Evolutionary conservation across 2,329 filamentous ascomycete species (phyloP).

Genomic region (Monascus ruber): DNA sequence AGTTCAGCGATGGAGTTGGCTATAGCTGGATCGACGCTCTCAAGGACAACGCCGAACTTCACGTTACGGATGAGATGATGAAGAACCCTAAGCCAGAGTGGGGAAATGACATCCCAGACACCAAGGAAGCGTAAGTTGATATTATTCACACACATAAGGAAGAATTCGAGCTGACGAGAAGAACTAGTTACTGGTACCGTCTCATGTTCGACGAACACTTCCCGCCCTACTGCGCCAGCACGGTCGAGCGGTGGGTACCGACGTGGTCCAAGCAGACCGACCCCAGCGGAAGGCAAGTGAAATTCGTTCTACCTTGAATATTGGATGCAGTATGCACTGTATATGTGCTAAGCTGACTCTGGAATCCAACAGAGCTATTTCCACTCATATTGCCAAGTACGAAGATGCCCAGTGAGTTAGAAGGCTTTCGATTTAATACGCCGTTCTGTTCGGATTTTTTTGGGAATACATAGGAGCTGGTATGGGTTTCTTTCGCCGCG

Average conservation of each 20-base stretch:
- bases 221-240: constrained; percentile 78
- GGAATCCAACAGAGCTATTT: constrained; percentile 51
- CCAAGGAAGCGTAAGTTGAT: constrained; percentile 74
- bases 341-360: constrained; percentile 7
- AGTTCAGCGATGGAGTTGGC: constrained; percentile 96
- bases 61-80: constrained; percentile 95
- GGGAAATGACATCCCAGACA: constrained; percentile 84
- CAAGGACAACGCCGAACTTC: constrained; percentile 82
- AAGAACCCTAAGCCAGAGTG: constrained; percentile 96
- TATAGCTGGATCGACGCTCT: constrained; percentile 98
- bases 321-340: not conserved
- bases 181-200: constrained; percentile 79
- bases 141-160: not conserved
- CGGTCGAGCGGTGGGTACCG: constrained; percentile 92
- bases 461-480: constrained; percentile 14
- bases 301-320: too few species aligned
- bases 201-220: constrained; percentile 99
- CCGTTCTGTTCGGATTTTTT: constrained; percentile 1
- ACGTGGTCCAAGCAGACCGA: constrained; percentile 96
- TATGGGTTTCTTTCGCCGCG: constrained; percentile 12
- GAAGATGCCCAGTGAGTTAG: constrained; percentile 32
- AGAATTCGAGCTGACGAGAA: constrained; percentile 8
- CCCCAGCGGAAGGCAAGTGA: constrained; percentile 70
- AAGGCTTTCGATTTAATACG: constrained; percentile 5
- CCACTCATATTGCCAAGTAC: constrained; percentile 66